Conservation (phyloP, 768 basidiomycete species). For the Arthromyces matolae region DNA sequence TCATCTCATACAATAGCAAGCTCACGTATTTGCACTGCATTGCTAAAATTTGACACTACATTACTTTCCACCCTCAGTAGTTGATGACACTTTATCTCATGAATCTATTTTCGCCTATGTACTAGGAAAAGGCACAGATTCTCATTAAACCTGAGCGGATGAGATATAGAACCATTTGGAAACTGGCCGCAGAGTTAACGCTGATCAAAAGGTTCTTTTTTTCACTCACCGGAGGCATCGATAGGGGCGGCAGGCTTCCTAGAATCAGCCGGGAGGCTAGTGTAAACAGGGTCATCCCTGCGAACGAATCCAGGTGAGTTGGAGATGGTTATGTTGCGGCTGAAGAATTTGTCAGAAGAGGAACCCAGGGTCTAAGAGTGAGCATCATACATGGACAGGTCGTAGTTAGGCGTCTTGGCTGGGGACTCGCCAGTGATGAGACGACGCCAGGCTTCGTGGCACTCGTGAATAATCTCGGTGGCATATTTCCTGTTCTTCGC, state of each 20-base stretch:
- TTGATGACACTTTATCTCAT: too few species aligned
- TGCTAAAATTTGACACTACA: not conserved
- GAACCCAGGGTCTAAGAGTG: not conserved
- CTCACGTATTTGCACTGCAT: not conserved
- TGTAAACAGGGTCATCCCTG: conserved; percentile 60
- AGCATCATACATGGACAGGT: conserved; percentile 79
- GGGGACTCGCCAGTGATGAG: conserved; percentile 78
- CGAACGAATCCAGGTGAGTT: conserved; percentile 69
- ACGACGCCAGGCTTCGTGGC: conserved; percentile 97
- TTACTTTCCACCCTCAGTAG: too few species aligned
- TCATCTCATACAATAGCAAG: not conserved
- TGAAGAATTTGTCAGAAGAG: conserved; percentile 28
- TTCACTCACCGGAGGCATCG: conserved; percentile 77
- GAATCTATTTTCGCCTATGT: too few species aligned
- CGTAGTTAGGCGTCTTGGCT: conserved; percentile 67
- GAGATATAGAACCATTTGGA: conserved; percentile 96
- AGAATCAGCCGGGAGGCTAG: conserved; percentile 69
- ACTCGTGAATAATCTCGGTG: conserved; percentile 97
- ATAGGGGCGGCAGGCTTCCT: conserved; percentile 83
- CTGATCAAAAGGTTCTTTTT: too few species aligned
- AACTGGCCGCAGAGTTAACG: conserved; percentile 43
- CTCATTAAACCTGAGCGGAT: conserved; percentile 78
- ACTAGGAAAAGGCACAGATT: too few species aligned
- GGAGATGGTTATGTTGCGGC: conserved; percentile 75
- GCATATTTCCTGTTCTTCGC: conserved; percentile 99